Conservation (phyloP, 2,329 filamentous ascomycete genomes). For the Macrophomina phaseolina region DNA sequence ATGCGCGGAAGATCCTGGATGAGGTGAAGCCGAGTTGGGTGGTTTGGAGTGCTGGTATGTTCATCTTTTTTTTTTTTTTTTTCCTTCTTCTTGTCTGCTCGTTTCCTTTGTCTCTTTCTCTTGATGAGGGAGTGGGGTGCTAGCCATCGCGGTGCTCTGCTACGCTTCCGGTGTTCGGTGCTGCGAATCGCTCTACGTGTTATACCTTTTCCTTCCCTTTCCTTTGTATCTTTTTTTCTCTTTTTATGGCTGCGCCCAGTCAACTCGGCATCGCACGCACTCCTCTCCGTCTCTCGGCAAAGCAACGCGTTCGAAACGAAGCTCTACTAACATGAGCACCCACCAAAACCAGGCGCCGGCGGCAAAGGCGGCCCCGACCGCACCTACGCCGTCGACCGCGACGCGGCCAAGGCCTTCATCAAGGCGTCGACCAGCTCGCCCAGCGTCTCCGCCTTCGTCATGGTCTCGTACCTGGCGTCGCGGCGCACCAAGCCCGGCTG, state of each 20-base stretch:
- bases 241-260: too few species aligned
- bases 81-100: neutral
- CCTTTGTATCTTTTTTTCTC: too few species aligned
- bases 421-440: conserved; percentile 53
- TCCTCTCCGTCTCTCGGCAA: too few species aligned
- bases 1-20: conserved; percentile 68
- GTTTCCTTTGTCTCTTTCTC: neutral
- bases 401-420: conserved; percentile 62
- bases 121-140: too few species aligned
- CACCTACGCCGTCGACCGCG: conserved; percentile 60
- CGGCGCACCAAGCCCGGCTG: conserved; percentile 55
- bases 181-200: too few species aligned
- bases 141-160: too few species aligned
- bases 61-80: conserved; percentile 1
- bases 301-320: too few species aligned
- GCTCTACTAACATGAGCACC: too few species aligned
- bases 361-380: conserved; percentile 59
- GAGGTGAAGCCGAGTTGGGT: conserved; percentile 69
- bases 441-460: conserved; percentile 59
- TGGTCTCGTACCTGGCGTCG: conserved; percentile 60
- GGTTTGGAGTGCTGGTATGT: conserved; percentile 69
- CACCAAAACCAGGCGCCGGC: conserved; percentile 53
- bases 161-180: too few species aligned
- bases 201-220: too few species aligned
- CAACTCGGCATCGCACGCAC: too few species aligned